These are phyloP conservation scores for Nematocida sp. DNA, from an alignment of 371 early-diverging fungal genomes.

Conservation along the genomic window DNA sequence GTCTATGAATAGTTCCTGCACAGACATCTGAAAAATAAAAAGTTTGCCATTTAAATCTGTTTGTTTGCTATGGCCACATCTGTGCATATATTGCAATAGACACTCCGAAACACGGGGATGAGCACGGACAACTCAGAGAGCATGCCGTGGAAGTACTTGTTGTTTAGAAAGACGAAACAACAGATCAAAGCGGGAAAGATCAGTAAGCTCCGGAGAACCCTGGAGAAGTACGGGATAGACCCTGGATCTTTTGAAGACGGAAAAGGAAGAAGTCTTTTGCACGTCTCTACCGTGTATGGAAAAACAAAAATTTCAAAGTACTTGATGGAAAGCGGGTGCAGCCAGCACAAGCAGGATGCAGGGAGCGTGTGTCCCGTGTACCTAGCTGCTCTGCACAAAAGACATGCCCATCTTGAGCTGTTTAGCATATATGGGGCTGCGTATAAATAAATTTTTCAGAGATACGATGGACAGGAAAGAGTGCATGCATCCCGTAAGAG, in stretches of 20 bases:
- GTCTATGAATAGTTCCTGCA: constrained; percentile 50
- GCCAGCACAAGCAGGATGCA: constrained; percentile 3
- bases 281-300: constrained; percentile 35
- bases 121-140: neutral
- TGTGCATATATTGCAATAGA: neutral
- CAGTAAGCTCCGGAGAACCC: neutral
- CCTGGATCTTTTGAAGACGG: neutral
- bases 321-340: constrained; percentile 4
- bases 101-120: constrained; percentile 11
- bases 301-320: neutral
- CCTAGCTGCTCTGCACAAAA: neutral
- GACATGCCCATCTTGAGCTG: too few relatives aligned
- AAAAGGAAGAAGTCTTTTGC: constrained; percentile 14
- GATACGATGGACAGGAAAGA: constrained; percentile 8
- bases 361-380: constrained; percentile 16
- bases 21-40: constrained; percentile 47
- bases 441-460: constrained; percentile 39
- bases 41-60: neutral
- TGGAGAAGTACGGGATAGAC: neutral
- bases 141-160: neutral
- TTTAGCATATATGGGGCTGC: too few relatives aligned
- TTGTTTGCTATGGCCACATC: constrained; percentile 13
- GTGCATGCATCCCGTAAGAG: constrained; percentile 56
- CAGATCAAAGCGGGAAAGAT: constrained; percentile 26
- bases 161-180: neutral